Conservation (phyloP, 2,329 filamentous ascomycete species). For the Pezicula carpinea region DNA sequence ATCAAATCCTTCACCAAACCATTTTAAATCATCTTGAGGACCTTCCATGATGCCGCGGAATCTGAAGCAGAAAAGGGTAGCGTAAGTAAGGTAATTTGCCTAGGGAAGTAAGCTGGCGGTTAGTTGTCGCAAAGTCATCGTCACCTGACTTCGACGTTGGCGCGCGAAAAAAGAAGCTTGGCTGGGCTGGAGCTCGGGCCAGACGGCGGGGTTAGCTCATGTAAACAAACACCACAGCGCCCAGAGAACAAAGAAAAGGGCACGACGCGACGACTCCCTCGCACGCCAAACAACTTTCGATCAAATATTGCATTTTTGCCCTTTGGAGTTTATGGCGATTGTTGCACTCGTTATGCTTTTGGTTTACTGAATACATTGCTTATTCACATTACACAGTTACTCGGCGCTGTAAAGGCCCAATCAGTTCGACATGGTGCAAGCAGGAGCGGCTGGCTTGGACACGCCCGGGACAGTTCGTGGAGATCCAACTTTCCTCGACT, state of each 20-base stretch:
- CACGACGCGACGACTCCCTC: too few relatives aligned
- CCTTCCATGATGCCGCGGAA: constrained; percentile 26
- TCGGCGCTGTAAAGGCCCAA: constrained; percentile 12
- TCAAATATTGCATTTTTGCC: constrained; percentile 16
- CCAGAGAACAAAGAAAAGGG: background rate
- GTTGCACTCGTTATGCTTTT: constrained; percentile 16
- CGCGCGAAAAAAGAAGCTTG: too few relatives aligned
- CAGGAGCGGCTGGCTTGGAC: constrained; percentile 64
- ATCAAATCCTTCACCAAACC: constrained; percentile 59
- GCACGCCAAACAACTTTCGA: background rate
- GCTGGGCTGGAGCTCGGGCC: too few relatives aligned
- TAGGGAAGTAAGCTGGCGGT: too few relatives aligned
- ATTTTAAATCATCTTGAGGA: constrained; percentile 53
- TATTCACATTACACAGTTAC: constrained; percentile 11
- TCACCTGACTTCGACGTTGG: too few relatives aligned
- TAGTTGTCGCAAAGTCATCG: too few relatives aligned
- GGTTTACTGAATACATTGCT: constrained; percentile 15
- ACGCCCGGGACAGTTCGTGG: constrained; percentile 82
- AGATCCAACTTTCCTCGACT: constrained; percentile 79
- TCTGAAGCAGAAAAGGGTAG: too few relatives aligned
- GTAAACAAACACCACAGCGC: background rate
- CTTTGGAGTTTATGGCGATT: constrained; percentile 25
- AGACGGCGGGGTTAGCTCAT: too few relatives aligned
- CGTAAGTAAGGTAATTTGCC: too few relatives aligned
- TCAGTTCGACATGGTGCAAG: constrained; percentile 52